Evolutionary conservation across 2,329 filamentous ascomycete genomes (phyloP), one percentile per base, ranked within the genome.

Genomic region (Fusarium tricinctum): DNA sequence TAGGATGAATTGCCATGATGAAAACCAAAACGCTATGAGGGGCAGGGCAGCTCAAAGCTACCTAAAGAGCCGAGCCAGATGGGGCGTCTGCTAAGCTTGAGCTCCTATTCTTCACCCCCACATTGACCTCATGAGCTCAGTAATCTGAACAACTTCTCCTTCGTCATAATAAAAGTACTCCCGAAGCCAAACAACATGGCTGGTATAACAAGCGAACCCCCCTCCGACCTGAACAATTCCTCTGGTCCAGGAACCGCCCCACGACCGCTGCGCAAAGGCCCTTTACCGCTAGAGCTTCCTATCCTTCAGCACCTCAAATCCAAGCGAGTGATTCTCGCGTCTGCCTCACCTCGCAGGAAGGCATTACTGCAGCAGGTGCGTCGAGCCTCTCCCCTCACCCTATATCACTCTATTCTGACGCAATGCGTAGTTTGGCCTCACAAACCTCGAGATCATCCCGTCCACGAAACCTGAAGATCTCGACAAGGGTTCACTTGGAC

Each of bases 261-360:
- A 38, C 76, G 72, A 14, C 74, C 69, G n/a, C 71, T 80, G 50
- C 81, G 80, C 53, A 83, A 83, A 55, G 84, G 84, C 15, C 88
- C 89, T 9, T 83, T 87, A 43, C 92, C 92, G 2, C 87, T 98
- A 65, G 86, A 93, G 64, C 85, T 98, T 19, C 94, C 95, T 17
- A 90, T 94, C 57, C 83, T 99, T 61, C 88, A 87, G 73, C 84
- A 90, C 74, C 87, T 99, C 68, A 89, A 91, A 75, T 87, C 87
- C 55, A 93, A 92, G 78, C 87, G 95, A 68, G 89, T 97, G 8
- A 92, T 99, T 71, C 90, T 99, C 28, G 96, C 96, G 52, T 97
- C 94, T 4, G 89, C 92, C 20, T 97, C 94, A 2, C 96, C 96
- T 0, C 87, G 96, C 44, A 87, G 96, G 54, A 92, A 90, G 78